Conservation (phyloP, 176 grass and related monocot genomes). For the Leersia perrieri region DNA sequence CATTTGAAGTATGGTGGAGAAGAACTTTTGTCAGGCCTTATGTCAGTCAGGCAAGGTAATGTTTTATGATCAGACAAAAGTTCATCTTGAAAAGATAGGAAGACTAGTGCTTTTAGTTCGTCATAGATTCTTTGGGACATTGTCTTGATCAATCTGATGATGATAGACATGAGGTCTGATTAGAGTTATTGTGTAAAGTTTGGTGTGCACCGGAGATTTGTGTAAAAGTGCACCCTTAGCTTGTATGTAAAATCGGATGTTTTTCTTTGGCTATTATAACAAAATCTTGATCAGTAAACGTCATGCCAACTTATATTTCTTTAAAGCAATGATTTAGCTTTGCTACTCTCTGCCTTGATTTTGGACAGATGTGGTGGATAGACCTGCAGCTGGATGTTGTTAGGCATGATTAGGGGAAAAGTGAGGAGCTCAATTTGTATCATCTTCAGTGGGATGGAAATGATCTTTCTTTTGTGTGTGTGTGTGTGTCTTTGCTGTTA, state of each 20-base stretch:
- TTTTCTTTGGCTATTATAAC: constrained; percentile 21
- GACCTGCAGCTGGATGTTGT: not conserved
- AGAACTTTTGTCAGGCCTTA: constrained; percentile 89
- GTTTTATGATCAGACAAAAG: constrained; percentile 2
- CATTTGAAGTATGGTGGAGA: constrained; percentile 97
- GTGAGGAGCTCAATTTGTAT: not conserved
- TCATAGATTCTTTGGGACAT: constrained; percentile 24
- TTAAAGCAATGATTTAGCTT: not conserved
- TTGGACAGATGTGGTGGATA: constrained; percentile 14
- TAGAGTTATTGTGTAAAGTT: constrained; percentile 34
- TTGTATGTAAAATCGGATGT: constrained; percentile 27
- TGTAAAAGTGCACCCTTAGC: constrained; percentile 8
- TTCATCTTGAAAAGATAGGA: constrained; percentile 26
- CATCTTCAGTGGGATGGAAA: not conserved
- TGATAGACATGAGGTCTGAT: constrained; percentile 6
- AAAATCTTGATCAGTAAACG: not conserved
- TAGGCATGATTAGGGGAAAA: constrained; percentile 11
- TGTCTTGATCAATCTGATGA: constrained; percentile 20
- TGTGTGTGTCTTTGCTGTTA: not conserved
- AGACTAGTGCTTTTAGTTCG: constrained; percentile 27
- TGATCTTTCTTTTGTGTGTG: not conserved
- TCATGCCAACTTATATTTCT: not conserved
- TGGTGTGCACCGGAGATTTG: constrained; percentile 15
- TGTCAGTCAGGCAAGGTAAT: constrained; percentile 38
- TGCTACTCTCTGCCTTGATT: not conserved